Conservation (phyloP, 2,329 filamentous ascomycete genomes). For the Raffaelea albimanens region DNA sequence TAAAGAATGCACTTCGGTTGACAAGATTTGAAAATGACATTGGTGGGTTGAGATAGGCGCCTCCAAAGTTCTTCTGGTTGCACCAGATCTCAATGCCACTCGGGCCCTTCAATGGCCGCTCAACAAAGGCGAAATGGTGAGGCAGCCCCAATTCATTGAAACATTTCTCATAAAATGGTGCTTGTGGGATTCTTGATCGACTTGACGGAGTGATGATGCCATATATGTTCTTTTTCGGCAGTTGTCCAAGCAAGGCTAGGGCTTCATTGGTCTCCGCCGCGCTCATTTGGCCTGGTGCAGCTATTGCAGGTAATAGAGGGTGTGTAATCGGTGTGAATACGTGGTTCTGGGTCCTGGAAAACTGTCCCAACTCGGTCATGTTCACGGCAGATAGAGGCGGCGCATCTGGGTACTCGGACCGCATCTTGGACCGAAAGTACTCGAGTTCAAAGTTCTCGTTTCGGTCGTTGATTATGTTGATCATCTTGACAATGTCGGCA, state of each 20-base stretch:
- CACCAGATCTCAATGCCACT: constrained; percentile 63
- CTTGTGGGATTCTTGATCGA: constrained; percentile 56
- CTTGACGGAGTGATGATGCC: constrained; percentile 65
- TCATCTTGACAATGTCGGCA: constrained; percentile 86
- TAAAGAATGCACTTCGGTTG: constrained; percentile 39
- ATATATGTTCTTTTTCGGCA: constrained; percentile 72
- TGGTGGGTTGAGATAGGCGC: constrained; percentile 70
- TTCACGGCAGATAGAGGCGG: constrained; percentile 77
- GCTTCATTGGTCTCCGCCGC: constrained; percentile 78
- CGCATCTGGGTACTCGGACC: constrained; percentile 54
- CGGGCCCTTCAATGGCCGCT: constrained; percentile 56
- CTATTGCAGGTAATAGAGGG: constrained; percentile 72
- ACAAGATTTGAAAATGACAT: constrained; percentile 53
- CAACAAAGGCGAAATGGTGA: constrained; percentile 67
- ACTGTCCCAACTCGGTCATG: constrained; percentile 78
- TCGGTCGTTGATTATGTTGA: constrained; percentile 69
- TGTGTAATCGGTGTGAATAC: constrained; percentile 86
- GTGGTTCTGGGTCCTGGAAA: constrained; percentile 74
- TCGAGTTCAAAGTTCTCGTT: constrained; percentile 87
- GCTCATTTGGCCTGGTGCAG: constrained; percentile 76
- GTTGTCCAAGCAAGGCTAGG: constrained; percentile 67
- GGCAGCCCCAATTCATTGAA: constrained; percentile 79
- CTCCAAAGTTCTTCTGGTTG: constrained; percentile 67
- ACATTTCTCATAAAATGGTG: constrained; percentile 78
- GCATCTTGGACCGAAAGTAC: constrained; percentile 74